Evolutionary conservation across 805 yeast genomes (phyloP).

Genomic region (Starmerella riodocensis): DNA sequence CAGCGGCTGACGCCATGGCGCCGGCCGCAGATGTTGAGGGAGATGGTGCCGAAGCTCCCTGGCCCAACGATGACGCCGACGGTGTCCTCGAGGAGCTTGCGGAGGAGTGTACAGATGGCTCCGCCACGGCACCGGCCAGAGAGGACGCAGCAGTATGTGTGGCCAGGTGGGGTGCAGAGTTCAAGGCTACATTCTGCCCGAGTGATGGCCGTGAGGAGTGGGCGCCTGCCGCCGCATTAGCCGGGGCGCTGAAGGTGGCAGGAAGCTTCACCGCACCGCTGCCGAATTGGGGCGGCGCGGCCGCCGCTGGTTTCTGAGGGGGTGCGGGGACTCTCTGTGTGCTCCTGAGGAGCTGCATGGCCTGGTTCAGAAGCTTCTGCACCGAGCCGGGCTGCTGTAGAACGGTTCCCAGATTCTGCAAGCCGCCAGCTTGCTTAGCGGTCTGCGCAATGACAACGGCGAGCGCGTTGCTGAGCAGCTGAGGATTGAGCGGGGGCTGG

Average conservation of each 20-base stretch:
- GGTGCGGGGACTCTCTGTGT: slow-evolving; percentile 20
- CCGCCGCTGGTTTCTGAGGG: slow-evolving; percentile 1
- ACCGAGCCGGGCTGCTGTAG: slow-evolving; percentile 20
- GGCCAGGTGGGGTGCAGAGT: too few relatives aligned
- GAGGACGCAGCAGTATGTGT: slow-evolving; percentile 11
- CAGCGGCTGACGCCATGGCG: too few relatives aligned
- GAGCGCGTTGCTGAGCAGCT: slow-evolving; percentile 73
- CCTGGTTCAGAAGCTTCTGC: slow-evolving; percentile 16
- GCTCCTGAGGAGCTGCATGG: slow-evolving; percentile 16
- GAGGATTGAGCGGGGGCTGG: slow-evolving; percentile 55
- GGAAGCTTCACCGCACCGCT: background rate
- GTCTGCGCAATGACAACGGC: slow-evolving; percentile 89
- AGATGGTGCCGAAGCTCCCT: too few relatives aligned
- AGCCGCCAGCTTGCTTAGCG: slow-evolving; percentile 47
- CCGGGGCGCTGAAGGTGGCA: background rate
- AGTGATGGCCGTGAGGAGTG: too few relatives aligned
- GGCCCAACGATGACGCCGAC: too few relatives aligned
- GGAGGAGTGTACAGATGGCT: too few relatives aligned
- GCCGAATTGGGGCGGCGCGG: slow-evolving; percentile 6
- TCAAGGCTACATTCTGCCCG: too few relatives aligned
- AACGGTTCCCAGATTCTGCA: slow-evolving; percentile 17
- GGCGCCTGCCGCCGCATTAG: background rate
- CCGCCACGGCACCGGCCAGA: slow-evolving; percentile 1
- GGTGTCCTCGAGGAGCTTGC: too few relatives aligned
- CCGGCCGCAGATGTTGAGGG: too few relatives aligned